These are phyloP conservation scores for Trichoderma aggressivum DNA, from an alignment of 2,329 filamentous ascomycete genomes.

Conservation along the genomic window DNA sequence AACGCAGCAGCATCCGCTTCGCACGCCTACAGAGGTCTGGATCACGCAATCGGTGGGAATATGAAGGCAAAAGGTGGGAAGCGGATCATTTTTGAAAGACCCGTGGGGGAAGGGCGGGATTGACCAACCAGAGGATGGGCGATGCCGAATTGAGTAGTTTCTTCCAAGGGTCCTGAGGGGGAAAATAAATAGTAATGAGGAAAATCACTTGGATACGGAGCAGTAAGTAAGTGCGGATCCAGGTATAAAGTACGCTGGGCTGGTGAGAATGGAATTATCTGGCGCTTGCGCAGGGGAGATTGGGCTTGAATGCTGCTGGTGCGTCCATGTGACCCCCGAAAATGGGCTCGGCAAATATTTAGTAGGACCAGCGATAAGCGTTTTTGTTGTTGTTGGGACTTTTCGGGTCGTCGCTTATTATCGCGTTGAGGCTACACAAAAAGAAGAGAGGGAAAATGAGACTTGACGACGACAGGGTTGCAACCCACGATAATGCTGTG, in stretches of 20 bases:
- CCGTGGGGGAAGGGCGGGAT: background rate
- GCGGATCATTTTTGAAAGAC: background rate
- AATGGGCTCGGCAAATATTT: background rate
- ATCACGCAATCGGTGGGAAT: conserved; percentile 16
- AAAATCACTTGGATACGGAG: background rate
- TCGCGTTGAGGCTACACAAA: background rate
- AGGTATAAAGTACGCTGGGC: background rate
- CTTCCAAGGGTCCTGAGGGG: background rate
- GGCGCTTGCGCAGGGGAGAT: conserved; percentile 10
- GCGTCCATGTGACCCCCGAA: conserved; percentile 1
- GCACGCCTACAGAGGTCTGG: conserved; percentile 5
- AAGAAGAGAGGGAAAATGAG: background rate
- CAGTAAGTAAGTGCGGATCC: background rate
- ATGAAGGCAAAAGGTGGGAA: no score
- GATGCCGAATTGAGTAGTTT: conserved; percentile 17
- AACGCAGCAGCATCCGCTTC: background rate
- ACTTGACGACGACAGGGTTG: background rate
- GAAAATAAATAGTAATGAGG: no score
- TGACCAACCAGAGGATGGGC: conserved; percentile 1
- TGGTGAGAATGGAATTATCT: background rate
- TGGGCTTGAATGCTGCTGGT: background rate
- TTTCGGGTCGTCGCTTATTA: conserved; percentile 12
- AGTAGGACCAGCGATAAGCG: background rate
- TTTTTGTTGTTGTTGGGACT: background rate
- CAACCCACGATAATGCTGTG: background rate